phyloP scores from a whole-genome alignment of 2,329 filamentous ascomycete genomes.

The Parascedosporium putredinis region DNA sequence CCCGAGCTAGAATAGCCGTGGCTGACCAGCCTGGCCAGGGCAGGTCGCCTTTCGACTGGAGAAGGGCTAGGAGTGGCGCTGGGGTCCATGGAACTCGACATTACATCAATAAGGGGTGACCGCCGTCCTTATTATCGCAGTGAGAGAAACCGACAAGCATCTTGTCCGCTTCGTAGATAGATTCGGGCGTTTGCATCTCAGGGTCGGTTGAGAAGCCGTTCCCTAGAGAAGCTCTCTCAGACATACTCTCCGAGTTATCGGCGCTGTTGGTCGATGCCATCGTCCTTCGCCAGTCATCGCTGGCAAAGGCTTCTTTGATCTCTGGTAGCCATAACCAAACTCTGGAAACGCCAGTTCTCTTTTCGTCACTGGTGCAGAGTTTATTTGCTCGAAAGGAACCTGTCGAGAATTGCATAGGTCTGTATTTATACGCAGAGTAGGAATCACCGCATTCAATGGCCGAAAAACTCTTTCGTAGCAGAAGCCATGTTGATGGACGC shows the following conservation, averaged over 20 bases:
- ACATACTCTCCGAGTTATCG: not conserved
- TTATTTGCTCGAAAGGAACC: slow-evolving; percentile 6
- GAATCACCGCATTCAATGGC: not conserved
- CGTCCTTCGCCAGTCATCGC: slow-evolving; percentile 4
- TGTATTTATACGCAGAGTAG: slow-evolving; percentile 3
- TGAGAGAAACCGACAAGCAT: not conserved
- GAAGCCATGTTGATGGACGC: slow-evolving; percentile 3
- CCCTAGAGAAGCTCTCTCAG: slow-evolving; percentile 1
- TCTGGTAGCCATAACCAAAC: not conserved
- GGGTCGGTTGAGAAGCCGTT: slow-evolving; percentile 1
- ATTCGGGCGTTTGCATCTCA: not conserved
- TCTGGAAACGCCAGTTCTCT: slow-evolving; percentile 4
- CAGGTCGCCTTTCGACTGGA: not conserved
- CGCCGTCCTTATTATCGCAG: too few relatives aligned
- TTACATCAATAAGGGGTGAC: too few relatives aligned
- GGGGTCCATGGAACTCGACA: not conserved
- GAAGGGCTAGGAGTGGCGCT: not conserved
- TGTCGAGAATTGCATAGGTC: not conserved
- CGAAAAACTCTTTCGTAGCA: not conserved
- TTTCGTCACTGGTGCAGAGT: slow-evolving; percentile 5
- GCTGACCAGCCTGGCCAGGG: slow-evolving; percentile 4
- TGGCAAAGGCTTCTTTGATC: slow-evolving; percentile 5
- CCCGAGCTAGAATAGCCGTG: not conserved
- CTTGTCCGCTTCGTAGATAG: not conserved
- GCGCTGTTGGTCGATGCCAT: not conserved